phyloP scores from a whole-genome alignment of 2,329 filamentous ascomycete genomes.

The Aspergillus alliaceus region DNA sequence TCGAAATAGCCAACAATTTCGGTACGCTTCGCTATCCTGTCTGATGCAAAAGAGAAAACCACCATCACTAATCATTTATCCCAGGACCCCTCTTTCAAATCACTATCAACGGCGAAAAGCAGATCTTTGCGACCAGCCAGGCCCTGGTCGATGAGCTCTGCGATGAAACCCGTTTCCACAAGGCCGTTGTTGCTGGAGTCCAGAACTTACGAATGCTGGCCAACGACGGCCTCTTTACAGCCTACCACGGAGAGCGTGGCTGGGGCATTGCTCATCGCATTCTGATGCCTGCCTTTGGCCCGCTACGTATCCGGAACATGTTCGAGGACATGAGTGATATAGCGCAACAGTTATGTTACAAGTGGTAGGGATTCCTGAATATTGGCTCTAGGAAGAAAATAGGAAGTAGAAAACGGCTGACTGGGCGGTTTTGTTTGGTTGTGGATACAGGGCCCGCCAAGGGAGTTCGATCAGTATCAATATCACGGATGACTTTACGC shows the following conservation, averaged over 20 bases:
- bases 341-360: neutral
- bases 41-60: too few species aligned
- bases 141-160: conserved; percentile 62
- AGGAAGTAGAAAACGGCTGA: conserved; percentile 60
- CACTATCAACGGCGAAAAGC: neutral
- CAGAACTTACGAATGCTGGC: conserved; percentile 59
- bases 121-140: conserved; percentile 48
- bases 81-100: neutral
- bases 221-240: conserved; percentile 70
- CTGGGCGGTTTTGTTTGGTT: too few species aligned
- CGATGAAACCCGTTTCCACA: conserved; percentile 65
- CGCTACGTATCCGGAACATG: neutral
- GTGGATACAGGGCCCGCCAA: too few species aligned
- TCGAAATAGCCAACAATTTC: too few species aligned
- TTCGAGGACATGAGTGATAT: neutral
- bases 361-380: neutral
- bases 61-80: too few species aligned
- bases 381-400: conserved; percentile 49
- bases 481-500: conserved; percentile 74
- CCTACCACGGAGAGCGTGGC: conserved; percentile 46
- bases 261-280: conserved; percentile 54
- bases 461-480: too few species aligned
- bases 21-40: too few species aligned
- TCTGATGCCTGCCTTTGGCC: neutral
- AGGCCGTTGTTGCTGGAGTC: conserved; percentile 46